Percentiles rank a stretch among this genome's conserved stretches.
Evolutionary conservation across 352 stramenopile species (phyloP).

Genomic region (Globisporangium cederbergense): DNA sequence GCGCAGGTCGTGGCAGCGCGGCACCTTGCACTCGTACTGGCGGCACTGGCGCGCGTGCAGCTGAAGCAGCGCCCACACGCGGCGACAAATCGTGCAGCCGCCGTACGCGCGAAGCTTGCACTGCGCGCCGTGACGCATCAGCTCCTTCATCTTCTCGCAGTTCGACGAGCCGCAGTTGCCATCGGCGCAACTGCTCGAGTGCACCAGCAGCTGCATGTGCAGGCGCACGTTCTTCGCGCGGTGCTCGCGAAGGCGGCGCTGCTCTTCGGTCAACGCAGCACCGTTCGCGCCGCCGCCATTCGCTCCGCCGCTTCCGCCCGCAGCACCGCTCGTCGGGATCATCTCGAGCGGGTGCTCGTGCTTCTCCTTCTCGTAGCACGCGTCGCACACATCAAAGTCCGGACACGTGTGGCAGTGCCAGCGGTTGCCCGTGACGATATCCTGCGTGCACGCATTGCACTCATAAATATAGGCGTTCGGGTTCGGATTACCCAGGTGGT

Average conservation of each 20-base stretch:
- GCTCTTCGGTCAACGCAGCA: slow-evolving; percentile 49
- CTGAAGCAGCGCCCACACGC: slow-evolving; percentile 96
- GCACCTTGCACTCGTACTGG: slow-evolving; percentile 91
- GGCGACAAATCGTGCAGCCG: slow-evolving; percentile 95
- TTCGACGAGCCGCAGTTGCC: slow-evolving; percentile 94
- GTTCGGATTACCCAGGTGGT: slow-evolving; percentile 96
- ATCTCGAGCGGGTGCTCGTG: slow-evolving; percentile 79
- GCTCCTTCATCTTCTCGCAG: slow-evolving; percentile 98
- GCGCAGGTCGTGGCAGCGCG: slow-evolving; percentile 94
- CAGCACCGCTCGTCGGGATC: slow-evolving; percentile 63
- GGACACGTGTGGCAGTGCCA: slow-evolving; percentile 89
- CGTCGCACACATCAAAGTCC: slow-evolving; percentile 89
- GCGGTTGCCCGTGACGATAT: slow-evolving; percentile 81
- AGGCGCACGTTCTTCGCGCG: slow-evolving; percentile 94
- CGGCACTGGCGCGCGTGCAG: slow-evolving; percentile 97
- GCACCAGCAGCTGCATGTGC: slow-evolving; percentile 98
- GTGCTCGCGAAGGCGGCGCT: slow-evolving; percentile 72
- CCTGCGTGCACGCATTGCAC: slow-evolving; percentile 80
- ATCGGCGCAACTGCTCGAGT: slow-evolving; percentile 93
- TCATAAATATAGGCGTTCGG: slow-evolving; percentile 86
- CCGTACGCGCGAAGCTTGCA: slow-evolving; percentile 92
- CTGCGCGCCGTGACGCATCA: slow-evolving; percentile 94
- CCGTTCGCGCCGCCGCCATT: slow-evolving; percentile 11
- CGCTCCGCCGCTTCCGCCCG: slow-evolving; percentile 9
- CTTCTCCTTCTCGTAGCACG: slow-evolving; percentile 83